Conservation (phyloP, 2,329 filamentous ascomycete species). For the Epichloe typhina region DNA sequence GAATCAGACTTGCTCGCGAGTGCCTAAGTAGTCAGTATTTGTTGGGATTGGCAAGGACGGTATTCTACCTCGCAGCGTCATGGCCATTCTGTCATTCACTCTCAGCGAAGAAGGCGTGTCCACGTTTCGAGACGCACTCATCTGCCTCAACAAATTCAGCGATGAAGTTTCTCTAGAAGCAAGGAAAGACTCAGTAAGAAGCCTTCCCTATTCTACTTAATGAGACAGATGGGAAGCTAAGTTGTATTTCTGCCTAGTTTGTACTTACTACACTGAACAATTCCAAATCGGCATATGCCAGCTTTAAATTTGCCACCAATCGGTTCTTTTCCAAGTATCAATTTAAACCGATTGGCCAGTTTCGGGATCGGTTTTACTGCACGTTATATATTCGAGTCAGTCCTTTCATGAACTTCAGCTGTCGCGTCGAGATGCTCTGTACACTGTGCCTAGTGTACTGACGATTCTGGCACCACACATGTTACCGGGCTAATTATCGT, state of each 20-base stretch:
- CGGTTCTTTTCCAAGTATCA: constrained; percentile 63
- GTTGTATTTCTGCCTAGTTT: constrained; percentile 33
- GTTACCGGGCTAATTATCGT: not conserved
- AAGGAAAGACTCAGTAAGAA: constrained; percentile 48
- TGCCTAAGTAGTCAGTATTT: not conserved
- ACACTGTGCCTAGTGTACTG: not conserved
- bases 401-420: not conserved
- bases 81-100: constrained; percentile 59
- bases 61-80: constrained; percentile 12
- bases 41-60: not conserved
- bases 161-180: constrained; percentile 68
- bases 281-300: constrained; percentile 70
- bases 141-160: constrained; percentile 67
- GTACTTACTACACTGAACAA: constrained; percentile 62
- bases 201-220: not conserved
- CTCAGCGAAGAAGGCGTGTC: constrained; percentile 60
- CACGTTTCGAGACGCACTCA: constrained; percentile 57
- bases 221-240: not conserved
- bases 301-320: constrained; percentile 51
- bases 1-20: not conserved
- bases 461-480: not conserved
- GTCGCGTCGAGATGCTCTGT: not conserved
- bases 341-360: constrained; percentile 41
- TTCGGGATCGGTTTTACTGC: constrained; percentile 54
- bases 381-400: constrained; percentile 58